These are phyloP conservation scores for Stereocaulon alpinum DNA, from an alignment of 495 filamentous ascomycete species.

Conservation along the genomic window DNA sequence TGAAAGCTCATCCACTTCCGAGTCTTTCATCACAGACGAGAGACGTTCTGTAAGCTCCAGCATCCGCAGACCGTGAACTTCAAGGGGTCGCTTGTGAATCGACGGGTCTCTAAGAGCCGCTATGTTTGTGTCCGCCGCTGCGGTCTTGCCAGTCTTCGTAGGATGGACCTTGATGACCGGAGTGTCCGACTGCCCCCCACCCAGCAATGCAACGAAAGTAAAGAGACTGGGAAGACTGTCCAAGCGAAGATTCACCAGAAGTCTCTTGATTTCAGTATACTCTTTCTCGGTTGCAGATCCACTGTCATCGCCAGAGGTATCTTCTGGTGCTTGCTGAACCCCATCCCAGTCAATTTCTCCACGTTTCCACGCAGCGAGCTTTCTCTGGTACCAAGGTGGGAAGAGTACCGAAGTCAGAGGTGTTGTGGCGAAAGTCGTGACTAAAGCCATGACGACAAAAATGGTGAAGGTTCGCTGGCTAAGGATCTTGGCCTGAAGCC, in stretches of 20 bases:
- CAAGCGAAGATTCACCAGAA: constrained; percentile 67
- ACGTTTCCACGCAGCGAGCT: constrained; percentile 77
- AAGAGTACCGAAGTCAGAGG: constrained; percentile 71
- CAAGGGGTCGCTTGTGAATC: constrained; percentile 40
- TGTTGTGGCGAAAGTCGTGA: constrained; percentile 87
- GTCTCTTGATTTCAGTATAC: constrained; percentile 31
- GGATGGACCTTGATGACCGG: constrained; percentile 37
- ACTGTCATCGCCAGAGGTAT: constrained; percentile 28
- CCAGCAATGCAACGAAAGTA: constrained; percentile 70
- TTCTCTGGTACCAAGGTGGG: constrained; percentile 82
- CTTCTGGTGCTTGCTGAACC: constrained; percentile 37
- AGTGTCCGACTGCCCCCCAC: constrained; percentile 37
- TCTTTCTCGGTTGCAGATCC: constrained; percentile 30
- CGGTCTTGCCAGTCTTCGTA: constrained; percentile 6
- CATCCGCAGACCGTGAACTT: constrained; percentile 78
- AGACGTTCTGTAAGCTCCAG: constrained; percentile 86
- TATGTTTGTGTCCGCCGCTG: constrained; percentile 13
- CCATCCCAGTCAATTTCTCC: constrained; percentile 95
- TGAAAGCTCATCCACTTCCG: constrained; percentile 67
- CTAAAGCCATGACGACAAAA: constrained; percentile 94
- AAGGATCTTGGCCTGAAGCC: constrained; percentile 81
- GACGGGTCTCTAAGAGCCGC: constrained; percentile 19
- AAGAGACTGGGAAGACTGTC: constrained; percentile 83
- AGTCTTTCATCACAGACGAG: constrained; percentile 90
- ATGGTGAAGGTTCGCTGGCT: constrained; percentile 87